Base-by-base conservation (phyloP, 202 grass and related monocot species). In the Saccharum hybrid region DNA sequence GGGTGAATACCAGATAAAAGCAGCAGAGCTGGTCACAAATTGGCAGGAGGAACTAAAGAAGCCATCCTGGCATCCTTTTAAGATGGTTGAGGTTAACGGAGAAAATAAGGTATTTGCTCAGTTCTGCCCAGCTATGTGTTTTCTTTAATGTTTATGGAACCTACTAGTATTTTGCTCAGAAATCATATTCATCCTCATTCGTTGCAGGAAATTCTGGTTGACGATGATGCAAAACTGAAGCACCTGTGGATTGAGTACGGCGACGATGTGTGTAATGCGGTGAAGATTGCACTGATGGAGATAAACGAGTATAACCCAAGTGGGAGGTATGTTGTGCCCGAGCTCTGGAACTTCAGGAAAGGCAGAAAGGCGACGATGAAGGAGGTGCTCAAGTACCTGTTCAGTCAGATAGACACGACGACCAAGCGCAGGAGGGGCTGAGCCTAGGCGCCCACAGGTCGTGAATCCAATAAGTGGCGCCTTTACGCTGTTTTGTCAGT, bases 21-120 rank as follows among this genome's bases (percentile, higher is more conserved):
- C 89, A 76, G 87, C 75, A 8, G 78, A 92, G 74, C 52, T 98
- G 38, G 77, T 79, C 57, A 77, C 89, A 57, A 56, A 11, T 76
- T 98, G 96, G 92, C 90, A 95, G 83, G 96, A 93, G 37, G 92
- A 95, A 83, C 65, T 98, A 67, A 98, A 98, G 78, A 95, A 95
- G 49, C 91, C 96, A 78, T 66, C 85, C 19, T 98, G 96, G 96
- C 92, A 98, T 88, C 96, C 96, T 22, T 98, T 88, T 86, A 98
- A 98, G 73, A 76, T 87, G 61, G 8, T 92, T 56, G 19, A 79
- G n/a, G 57, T 36, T 51, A 71, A 86, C 45, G 85, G 79, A 66
- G 64, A 71, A 52, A 4, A 42, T 2, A 78, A 83, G 85, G 91
- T 93, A 93, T 59, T 43, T 18, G 2, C 23, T 26, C 0, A 22